Percentiles rank a stretch among this genome's conserved stretches.
phyloP scores from a whole-genome alignment of 2,329 filamentous ascomycete species.

The Helotiales sp. region DNA sequence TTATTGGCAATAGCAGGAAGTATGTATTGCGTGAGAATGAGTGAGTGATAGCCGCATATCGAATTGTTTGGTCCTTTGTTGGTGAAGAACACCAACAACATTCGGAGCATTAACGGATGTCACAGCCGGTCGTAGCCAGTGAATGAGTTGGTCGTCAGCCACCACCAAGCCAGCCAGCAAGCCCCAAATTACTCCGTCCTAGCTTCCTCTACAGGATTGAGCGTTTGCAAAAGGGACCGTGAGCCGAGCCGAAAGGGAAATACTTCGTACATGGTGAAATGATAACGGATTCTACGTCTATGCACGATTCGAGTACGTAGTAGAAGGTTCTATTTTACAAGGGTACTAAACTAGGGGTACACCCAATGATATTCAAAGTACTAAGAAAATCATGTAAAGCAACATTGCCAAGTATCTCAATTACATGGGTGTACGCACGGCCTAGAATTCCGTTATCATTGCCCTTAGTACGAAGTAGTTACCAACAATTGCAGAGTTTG shows the following conservation, averaged over 20 bases:
- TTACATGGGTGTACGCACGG: too few relatives aligned
- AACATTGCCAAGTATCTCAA: too few relatives aligned
- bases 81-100: neutral
- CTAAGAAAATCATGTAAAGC: too few relatives aligned
- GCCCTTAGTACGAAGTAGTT: too few relatives aligned
- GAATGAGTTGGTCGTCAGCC: too few relatives aligned
- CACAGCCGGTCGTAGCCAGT: neutral
- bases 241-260: neutral
- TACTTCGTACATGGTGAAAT: too few relatives aligned
- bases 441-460: too few relatives aligned
- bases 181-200: neutral
- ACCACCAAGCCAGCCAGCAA: neutral
- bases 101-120: slow-evolving; percentile 1
- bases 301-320: too few relatives aligned
- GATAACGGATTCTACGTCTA: too few relatives aligned
- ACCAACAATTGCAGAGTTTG: neutral
- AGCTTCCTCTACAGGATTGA: neutral
- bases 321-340: too few relatives aligned
- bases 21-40: neutral
- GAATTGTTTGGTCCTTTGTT: neutral
- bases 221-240: neutral
- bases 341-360: too few relatives aligned
- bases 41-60: neutral
- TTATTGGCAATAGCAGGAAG: neutral
- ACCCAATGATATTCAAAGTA: too few relatives aligned